These are phyloP conservation scores for Viola pubescens DNA, from an alignment of 441 rosid genomes.

Conservation along the genomic window DNA sequence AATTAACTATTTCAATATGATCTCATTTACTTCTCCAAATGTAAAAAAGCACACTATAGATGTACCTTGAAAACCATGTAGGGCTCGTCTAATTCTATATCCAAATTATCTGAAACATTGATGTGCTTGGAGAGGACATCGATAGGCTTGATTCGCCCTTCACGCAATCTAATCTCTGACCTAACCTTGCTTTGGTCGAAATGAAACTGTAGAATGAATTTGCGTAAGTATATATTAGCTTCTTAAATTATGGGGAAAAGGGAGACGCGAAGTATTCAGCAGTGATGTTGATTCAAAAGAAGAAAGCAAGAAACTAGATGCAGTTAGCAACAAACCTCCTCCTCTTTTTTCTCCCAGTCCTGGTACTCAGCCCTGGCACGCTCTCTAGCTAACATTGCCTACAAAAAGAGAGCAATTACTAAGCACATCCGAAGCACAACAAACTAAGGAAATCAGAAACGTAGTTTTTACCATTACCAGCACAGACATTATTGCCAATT, in stretches of 20 bases:
- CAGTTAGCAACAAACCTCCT: constrained; percentile 46
- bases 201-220: constrained; percentile 60
- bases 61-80: constrained; percentile 84
- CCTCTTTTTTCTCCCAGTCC: constrained; percentile 98
- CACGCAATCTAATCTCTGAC: constrained; percentile 75
- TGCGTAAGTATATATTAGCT: constrained; percentile 3
- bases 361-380: constrained; percentile 96
- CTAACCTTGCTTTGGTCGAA: constrained; percentile 94
- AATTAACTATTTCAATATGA: too few relatives aligned
- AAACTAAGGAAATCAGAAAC: constrained; percentile 1
- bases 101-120: constrained; percentile 73
- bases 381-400: constrained; percentile 90
- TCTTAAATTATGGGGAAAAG: constrained; percentile 8
- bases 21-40: not conserved
- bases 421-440: constrained; percentile 2
- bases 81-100: constrained; percentile 74
- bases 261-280: not conserved
- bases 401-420: constrained; percentile 18
- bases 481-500: not conserved
- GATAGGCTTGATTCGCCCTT: constrained; percentile 83
- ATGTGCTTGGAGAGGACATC: constrained; percentile 80
- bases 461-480: not conserved
- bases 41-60: not conserved
- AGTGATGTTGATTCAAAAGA: constrained; percentile 3
- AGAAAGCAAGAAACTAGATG: constrained; percentile 1